These are phyloP conservation scores for Cryptococcus floricola DNA, from an alignment of 1,284 basidiomycete genomes.

Conservation along the genomic window DNA sequence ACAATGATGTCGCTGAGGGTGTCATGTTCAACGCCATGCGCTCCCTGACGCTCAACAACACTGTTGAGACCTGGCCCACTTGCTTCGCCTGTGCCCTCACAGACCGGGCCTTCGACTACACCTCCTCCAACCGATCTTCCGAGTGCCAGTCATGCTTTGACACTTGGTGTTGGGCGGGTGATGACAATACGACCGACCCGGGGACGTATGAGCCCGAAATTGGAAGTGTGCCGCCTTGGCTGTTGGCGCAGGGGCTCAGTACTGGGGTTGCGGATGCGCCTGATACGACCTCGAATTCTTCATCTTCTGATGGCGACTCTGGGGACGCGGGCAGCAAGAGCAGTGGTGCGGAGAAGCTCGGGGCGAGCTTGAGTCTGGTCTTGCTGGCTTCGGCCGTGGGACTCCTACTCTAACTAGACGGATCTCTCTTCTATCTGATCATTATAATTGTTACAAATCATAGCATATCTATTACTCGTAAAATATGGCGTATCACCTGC, in stretches of 20 bases:
- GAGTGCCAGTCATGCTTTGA: constrained; percentile 46
- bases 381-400: too few species aligned
- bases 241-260: constrained; percentile 21
- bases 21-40: constrained; percentile 35
- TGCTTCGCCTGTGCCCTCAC: constrained; percentile 51
- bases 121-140: constrained; percentile 27
- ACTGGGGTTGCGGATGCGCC: constrained; percentile 9
- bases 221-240: constrained; percentile 29
- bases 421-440: too few species aligned
- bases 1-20: constrained; percentile 35
- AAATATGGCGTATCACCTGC: too few species aligned
- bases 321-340: too few species aligned
- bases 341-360: too few species aligned
- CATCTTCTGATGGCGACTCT: too few species aligned
- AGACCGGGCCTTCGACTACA: constrained; percentile 43
- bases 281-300: constrained; percentile 1
- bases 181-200: constrained; percentile 21
- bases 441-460: too few species aligned
- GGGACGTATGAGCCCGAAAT: constrained; percentile 27
- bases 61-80: constrained; percentile 43
- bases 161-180: constrained; percentile 48
- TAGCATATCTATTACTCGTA: too few species aligned
- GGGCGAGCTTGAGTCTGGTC: too few species aligned
- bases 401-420: too few species aligned
- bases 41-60: constrained; percentile 40